A percentile compares a stretch with the other conserved stretches of the same genome.
Conservation (phyloP, 1,139 yeast genomes). For the Blastobotrys raffinosifermentans region DNA sequence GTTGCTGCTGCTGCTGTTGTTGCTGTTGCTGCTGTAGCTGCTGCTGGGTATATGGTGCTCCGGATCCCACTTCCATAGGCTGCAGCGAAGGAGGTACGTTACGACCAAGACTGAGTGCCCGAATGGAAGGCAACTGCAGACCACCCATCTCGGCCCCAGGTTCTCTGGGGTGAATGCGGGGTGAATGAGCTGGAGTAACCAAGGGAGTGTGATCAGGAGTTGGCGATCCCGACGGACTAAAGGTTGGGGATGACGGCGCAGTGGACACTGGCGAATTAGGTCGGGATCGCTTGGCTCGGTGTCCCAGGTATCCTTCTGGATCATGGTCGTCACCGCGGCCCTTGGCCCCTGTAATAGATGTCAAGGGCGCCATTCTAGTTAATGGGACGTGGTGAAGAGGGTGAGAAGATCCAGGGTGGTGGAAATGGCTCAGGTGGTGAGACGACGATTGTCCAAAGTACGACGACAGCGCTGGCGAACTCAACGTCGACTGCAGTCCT, state of each 20-base stretch:
- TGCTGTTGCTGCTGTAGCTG: constrained; percentile 7
- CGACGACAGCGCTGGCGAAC: constrained; percentile 60
- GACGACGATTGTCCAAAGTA: constrained; percentile 37
- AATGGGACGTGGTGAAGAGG: constrained; percentile 41
- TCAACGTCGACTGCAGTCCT: constrained; percentile 46
- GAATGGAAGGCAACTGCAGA: constrained; percentile 36
- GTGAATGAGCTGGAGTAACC: constrained; percentile 56
- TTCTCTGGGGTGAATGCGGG: constrained; percentile 41
- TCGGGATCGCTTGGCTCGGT: constrained; percentile 58
- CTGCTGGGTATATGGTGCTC: constrained; percentile 8
- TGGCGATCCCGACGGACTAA: constrained; percentile 37
- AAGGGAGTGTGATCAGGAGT: constrained; percentile 53
- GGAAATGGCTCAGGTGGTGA: constrained; percentile 20
- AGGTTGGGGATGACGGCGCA: constrained; percentile 51
- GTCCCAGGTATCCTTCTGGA: constrained; percentile 43
- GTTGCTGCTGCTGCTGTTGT: constrained; percentile 6
- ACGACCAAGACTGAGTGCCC: constrained; percentile 33
- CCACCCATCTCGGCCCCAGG: constrained; percentile 20
- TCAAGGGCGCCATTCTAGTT: constrained; percentile 51
- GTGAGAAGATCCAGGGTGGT: constrained; percentile 25
- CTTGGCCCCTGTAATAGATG: constrained; percentile 25
- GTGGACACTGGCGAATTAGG: constrained; percentile 76
- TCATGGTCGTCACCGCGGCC: constrained; percentile 37
- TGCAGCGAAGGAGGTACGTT: constrained; percentile 34
- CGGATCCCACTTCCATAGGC: constrained; percentile 30